Conservation (phyloP, 495 filamentous ascomycete species). For the Aspergillus egyptiacus region DNA sequence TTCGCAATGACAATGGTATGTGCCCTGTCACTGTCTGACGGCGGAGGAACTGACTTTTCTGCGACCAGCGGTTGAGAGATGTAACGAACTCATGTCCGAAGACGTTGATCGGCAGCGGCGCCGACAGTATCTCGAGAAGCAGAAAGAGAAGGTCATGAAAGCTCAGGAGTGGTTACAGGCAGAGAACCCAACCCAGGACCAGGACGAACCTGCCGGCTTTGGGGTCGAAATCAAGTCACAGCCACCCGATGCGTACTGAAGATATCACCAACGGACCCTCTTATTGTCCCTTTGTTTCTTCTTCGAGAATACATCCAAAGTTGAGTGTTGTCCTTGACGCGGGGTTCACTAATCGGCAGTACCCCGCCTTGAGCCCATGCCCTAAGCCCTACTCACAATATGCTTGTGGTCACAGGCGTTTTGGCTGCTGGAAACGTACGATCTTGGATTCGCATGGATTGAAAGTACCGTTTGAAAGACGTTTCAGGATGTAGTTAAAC, state of each 20-base stretch:
- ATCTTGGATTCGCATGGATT: background rate
- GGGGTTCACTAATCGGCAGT: slow-evolving; percentile 7
- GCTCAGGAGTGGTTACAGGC: slow-evolving; percentile 40
- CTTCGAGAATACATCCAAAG: background rate
- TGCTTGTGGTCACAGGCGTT: slow-evolving; percentile 1
- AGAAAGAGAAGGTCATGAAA: slow-evolving; percentile 39
- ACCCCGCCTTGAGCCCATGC: slow-evolving; percentile 35
- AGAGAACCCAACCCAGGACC: slow-evolving; percentile 13
- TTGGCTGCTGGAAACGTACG: background rate
- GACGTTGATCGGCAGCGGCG: slow-evolving; percentile 39
- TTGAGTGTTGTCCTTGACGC: background rate
- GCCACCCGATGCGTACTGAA: too few species aligned
- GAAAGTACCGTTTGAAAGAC: background rate
- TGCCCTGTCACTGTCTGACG: background rate
- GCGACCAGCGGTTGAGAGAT: slow-evolving; percentile 29
- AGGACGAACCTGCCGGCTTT: background rate
- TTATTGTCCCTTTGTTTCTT: background rate
- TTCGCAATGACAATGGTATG: slow-evolving; percentile 35
- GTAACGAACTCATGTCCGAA: slow-evolving; percentile 45
- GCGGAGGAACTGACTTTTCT: background rate
- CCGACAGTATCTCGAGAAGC: slow-evolving; percentile 32
- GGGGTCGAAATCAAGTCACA: slow-evolving; percentile 11
- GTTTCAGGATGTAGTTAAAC: background rate
- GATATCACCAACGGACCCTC: too few species aligned
- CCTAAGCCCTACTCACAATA: slow-evolving; percentile 44